Conservation (phyloP, 2,329 filamentous ascomycete genomes). For the Phaeosphaeriaceae sp. region DNA sequence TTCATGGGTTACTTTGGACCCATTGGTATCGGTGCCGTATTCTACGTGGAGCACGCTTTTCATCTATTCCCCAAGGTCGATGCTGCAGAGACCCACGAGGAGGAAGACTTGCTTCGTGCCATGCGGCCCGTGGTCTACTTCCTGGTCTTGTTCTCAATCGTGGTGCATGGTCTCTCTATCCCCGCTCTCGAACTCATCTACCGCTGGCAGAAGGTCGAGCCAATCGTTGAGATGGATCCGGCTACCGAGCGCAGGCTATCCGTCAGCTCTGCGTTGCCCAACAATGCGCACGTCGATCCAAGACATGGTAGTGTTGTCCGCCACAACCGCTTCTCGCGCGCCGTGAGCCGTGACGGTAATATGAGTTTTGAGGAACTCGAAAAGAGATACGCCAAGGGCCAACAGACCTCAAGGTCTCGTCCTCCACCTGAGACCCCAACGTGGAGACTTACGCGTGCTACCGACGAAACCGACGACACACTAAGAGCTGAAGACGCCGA, state of each 20-base stretch:
- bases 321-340: conserved; percentile 57
- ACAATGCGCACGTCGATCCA: conserved; percentile 49
- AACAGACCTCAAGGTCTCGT: conserved; percentile 1
- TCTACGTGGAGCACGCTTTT: conserved; percentile 56
- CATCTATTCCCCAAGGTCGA: conserved; percentile 53
- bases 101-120: conserved; percentile 49
- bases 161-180: conserved; percentile 59
- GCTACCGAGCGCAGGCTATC: conserved; percentile 50
- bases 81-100: conserved; percentile 47
- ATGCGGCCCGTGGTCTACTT: conserved; percentile 57
- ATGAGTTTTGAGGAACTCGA: conserved; percentile 8
- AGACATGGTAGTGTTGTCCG: conserved; percentile 46
- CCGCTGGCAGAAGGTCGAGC: conserved; percentile 47
- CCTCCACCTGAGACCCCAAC: conserved; percentile 6
- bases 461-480: conserved; percentile 5
- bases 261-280: conserved; percentile 47
- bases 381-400: background rate
- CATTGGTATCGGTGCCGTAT: conserved; percentile 54
- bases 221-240: conserved; percentile 49
- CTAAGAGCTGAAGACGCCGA: conserved; percentile 1
- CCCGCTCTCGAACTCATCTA: conserved; percentile 53
- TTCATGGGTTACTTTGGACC: conserved; percentile 66
- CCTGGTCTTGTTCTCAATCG: conserved; percentile 55
- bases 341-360: conserved; percentile 5
- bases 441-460: conserved; percentile 6